These are phyloP conservation scores for Begonia peltatifolia DNA, from an alignment of 306 rosid genomes.

Conservation along the genomic window DNA sequence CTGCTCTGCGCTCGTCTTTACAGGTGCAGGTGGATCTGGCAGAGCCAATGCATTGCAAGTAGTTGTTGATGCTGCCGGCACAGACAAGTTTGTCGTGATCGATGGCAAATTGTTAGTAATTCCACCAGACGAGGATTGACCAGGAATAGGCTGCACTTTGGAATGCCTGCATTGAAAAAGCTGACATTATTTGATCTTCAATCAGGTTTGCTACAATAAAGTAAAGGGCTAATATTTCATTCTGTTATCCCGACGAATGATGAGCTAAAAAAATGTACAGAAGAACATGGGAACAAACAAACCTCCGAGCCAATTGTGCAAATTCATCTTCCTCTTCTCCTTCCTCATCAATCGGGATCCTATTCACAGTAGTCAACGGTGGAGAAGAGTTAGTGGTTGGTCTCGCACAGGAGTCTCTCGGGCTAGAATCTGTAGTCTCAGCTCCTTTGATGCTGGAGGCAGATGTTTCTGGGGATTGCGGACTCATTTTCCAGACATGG, in stretches of 20 bases:
- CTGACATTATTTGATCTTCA: not conserved
- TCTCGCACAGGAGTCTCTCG: conserved; percentile 24
- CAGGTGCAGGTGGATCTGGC: conserved; percentile 45
- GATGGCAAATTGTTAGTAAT: conserved; percentile 21
- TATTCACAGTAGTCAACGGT: conserved; percentile 17
- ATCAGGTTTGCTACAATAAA: not conserved
- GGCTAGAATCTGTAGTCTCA: conserved; percentile 27
- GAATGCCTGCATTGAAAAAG: conserved; percentile 53
- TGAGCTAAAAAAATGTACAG: too few relatives aligned
- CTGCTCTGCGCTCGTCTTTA: conserved; percentile 50
- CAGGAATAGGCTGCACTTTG: conserved; percentile 27
- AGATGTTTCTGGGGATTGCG: conserved; percentile 22
- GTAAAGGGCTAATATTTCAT: not conserved
- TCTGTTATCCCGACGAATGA: too few relatives aligned
- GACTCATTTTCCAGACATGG: conserved; percentile 32
- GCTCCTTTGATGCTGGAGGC: conserved; percentile 32
- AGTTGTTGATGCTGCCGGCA: conserved; percentile 23
- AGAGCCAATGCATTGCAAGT: conserved; percentile 47
- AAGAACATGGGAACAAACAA: not conserved
- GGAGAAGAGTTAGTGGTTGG: conserved; percentile 29
- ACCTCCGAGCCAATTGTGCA: conserved; percentile 94
- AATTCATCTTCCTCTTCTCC: conserved; percentile 81
- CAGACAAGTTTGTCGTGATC: conserved; percentile 15
- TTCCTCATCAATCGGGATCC: conserved; percentile 43
- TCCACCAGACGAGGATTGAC: conserved; percentile 27